A percentile compares a stretch with the other conserved stretches of the same genome.
These are phyloP conservation scores for Solanum virginianum DNA, from an alignment of 257 asterid species.

Conservation along the genomic window DNA sequence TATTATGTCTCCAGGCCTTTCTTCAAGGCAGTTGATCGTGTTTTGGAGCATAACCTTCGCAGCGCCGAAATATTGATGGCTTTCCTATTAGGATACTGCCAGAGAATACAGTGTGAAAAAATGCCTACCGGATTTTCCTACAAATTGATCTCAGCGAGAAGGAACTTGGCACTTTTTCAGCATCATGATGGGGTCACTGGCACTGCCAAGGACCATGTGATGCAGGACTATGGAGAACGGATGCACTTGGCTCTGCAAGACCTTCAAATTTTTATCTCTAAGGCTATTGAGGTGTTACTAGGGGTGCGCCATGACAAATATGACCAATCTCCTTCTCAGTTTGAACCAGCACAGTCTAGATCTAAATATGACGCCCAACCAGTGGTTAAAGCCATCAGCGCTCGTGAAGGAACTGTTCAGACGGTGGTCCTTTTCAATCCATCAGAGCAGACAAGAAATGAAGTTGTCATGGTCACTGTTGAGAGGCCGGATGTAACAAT, in stretches of 20 bases:
- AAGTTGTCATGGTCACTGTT: slow-evolving; percentile 79
- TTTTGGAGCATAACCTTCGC: slow-evolving; percentile 89
- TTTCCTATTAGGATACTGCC: slow-evolving; percentile 78
- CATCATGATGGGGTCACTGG: slow-evolving; percentile 99
- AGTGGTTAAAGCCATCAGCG: slow-evolving; percentile 49
- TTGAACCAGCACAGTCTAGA: slow-evolving; percentile 76
- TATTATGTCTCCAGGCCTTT: slow-evolving; percentile 97
- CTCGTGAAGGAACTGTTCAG: slow-evolving; percentile 81
- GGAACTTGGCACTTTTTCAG: slow-evolving; percentile 89
- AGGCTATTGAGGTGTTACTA: slow-evolving; percentile 74
- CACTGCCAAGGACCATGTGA: slow-evolving; percentile 91
- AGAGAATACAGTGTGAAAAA: slow-evolving; percentile 76
- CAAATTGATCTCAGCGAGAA: slow-evolving; percentile 86
- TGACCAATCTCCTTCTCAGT: slow-evolving; percentile 74
- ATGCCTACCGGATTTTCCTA: slow-evolving; percentile 72
- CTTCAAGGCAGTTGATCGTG: slow-evolving; percentile 96
- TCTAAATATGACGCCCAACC: slow-evolving; percentile 79
- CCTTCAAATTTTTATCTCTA: slow-evolving; percentile 79
- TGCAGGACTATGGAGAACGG: slow-evolving; percentile 79
- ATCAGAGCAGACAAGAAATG: slow-evolving; percentile 72
- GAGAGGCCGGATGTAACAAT: slow-evolving; percentile 89
- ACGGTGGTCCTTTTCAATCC: slow-evolving; percentile 77
- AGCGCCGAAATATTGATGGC: slow-evolving; percentile 94
- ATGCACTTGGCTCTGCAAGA: slow-evolving; percentile 90
- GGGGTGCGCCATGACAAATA: slow-evolving; percentile 76